A percentile compares a stretch with the other conserved stretches of the same genome.
phyloP scores from a whole-genome alignment of 371 early-diverging fungal genomes.

The Mucor sp. region DNA sequence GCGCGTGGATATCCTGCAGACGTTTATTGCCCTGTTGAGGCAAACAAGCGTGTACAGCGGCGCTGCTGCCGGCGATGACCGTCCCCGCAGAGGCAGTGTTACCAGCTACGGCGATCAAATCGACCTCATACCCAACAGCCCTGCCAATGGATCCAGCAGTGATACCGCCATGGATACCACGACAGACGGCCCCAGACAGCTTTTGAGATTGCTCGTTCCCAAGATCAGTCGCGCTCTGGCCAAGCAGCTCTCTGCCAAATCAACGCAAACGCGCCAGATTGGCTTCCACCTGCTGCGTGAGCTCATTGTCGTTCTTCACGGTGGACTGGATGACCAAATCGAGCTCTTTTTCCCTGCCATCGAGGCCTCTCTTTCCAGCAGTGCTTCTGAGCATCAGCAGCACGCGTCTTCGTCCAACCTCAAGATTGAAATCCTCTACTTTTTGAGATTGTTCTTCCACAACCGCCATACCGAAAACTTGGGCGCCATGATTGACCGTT shows the following conservation, averaged over 20 bases:
- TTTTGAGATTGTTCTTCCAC: constrained; percentile 70
- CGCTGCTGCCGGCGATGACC: background rate
- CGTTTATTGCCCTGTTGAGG: constrained; percentile 73
- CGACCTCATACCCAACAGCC: constrained; percentile 6
- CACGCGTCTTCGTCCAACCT: constrained; percentile 77
- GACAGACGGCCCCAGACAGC: constrained; percentile 48
- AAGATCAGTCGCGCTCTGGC: constrained; percentile 66
- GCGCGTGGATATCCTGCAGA: constrained; percentile 79
- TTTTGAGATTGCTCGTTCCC: constrained; percentile 61
- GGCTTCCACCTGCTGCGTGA: constrained; percentile 78
- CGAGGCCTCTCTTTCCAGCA: constrained; percentile 60
- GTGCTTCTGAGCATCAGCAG: constrained; percentile 53
- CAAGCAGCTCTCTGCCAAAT: constrained; percentile 75
- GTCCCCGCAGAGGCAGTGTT: constrained; percentile 60
- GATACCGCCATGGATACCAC: background rate
- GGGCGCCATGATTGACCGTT: constrained; percentile 51
- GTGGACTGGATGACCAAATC: constrained; percentile 69
- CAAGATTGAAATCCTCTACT: constrained; percentile 81
- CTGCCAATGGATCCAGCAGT: background rate
- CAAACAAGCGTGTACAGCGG: constrained; percentile 69
- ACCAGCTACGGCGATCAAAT: constrained; percentile 56
- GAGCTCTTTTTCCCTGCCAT: constrained; percentile 75
- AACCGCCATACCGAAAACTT: constrained; percentile 63
- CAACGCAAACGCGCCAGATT: constrained; percentile 74
- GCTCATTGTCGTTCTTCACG: constrained; percentile 69